Conservation (phyloP, 768 basidiomycete genomes). For the Lactifluus piperatus region DNA sequence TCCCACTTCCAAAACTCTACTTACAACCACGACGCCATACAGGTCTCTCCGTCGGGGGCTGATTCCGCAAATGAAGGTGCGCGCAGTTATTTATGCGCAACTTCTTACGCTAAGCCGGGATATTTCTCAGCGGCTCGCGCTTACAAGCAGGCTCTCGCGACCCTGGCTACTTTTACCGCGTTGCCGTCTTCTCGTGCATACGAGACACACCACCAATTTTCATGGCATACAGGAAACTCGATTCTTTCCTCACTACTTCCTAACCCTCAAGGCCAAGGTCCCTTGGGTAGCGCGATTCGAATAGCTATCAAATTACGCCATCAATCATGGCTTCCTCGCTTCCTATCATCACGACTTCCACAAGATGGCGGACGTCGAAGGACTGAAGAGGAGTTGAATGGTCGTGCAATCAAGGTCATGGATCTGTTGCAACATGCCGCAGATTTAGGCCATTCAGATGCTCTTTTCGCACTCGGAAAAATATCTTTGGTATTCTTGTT, state of each 20-base stretch:
- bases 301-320: conserved; percentile 60
- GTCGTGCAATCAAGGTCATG: conserved; percentile 72
- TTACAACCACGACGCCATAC: neutral
- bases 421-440: conserved; percentile 75
- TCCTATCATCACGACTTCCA: conserved; percentile 33
- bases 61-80: conserved; percentile 19
- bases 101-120: neutral
- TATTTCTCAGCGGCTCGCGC: conserved; percentile 50
- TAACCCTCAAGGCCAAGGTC: conserved; percentile 67
- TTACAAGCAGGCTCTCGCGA: conserved; percentile 65
- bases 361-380: conserved; percentile 36
- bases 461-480: conserved; percentile 56
- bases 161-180: conserved; percentile 56
- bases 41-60: conserved; percentile 2
- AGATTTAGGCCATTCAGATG: conserved; percentile 68
- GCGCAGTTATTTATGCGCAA: neutral
- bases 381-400: conserved; percentile 56
- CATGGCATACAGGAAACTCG: conserved; percentile 33
- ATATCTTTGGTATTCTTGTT: conserved; percentile 47
- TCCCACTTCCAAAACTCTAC: neutral
- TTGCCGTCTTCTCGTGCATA: conserved; percentile 48
- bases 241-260: conserved; percentile 62
- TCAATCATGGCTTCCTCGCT: conserved; percentile 42
- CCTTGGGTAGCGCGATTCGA: conserved; percentile 59
- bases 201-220: conserved; percentile 37